Conservation (phyloP, 2,329 filamentous ascomycete genomes). For the Xylariaceae sp. region DNA sequence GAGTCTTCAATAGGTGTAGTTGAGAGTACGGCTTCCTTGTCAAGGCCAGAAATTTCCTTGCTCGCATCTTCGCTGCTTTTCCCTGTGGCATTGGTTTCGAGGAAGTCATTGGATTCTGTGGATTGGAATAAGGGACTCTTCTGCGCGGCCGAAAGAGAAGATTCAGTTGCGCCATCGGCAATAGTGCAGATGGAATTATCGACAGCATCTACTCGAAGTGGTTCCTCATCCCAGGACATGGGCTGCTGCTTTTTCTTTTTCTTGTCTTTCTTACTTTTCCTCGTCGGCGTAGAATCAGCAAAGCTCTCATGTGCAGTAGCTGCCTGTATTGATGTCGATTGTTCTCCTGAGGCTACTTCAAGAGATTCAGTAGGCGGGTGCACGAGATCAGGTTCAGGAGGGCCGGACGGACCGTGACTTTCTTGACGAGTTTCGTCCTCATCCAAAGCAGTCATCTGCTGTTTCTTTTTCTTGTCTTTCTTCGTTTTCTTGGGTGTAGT, state of each 20-base stretch:
- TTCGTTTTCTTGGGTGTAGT: conserved; percentile 24
- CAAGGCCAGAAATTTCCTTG: too few relatives aligned
- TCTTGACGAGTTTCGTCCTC: background rate
- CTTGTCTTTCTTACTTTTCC: conserved; percentile 31
- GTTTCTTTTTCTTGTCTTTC: conserved; percentile 30
- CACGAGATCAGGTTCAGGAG: too few relatives aligned
- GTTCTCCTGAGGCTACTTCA: background rate
- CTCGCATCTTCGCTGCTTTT: too few relatives aligned
- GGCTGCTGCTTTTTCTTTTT: conserved; percentile 27
- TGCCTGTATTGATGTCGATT: conserved; percentile 3
- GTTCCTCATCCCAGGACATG: conserved; percentile 11
- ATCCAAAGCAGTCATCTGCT: conserved; percentile 3
- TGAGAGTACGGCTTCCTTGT: too few relatives aligned
- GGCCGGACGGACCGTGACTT: background rate
- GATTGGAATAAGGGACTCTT: too few relatives aligned
- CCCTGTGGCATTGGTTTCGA: too few relatives aligned
- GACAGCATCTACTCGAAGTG: background rate
- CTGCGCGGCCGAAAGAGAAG: too few relatives aligned
- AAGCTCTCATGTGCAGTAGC: conserved; percentile 3
- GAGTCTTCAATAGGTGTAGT: too few relatives aligned
- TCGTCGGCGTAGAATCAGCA: conserved; percentile 2
- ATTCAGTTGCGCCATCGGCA: too few relatives aligned
- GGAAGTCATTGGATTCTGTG: too few relatives aligned
- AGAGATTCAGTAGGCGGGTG: too few relatives aligned
- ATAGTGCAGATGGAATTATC: too few relatives aligned